Base-by-base conservation (phyloP, 1,284 basidiomycete genomes). In the Cryptococcus maquisensis region DNA sequence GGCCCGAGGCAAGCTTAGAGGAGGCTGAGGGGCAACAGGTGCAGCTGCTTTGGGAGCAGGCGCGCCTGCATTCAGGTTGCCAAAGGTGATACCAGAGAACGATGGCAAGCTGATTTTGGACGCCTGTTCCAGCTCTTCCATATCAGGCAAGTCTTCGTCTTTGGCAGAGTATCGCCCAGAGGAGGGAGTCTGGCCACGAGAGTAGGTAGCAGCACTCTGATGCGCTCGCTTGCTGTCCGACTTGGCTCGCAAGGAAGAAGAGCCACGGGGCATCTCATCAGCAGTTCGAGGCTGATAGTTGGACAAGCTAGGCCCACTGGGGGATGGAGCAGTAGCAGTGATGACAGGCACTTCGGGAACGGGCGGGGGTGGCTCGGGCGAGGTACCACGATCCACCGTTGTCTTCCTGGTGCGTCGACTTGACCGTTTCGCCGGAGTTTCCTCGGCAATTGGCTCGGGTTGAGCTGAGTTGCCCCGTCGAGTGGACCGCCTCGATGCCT, bases 91-190 rank as follows among this genome's bases (percentile, higher is more conserved):
- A 42, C 65, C 65, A 18, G 66, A 65, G 56, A 75, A 69, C n/a
- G 65, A 69, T 16, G 67, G 63, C 10, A 68, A 52, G 3, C 69
- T 60, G 38, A 70, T 68, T 56, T 69, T 73, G 38, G 45, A 38
- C n/a, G 57, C 57, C 35, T 63, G 52, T 52, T 73, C 72, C 51
- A 75, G 60, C 51, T 73, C 72, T 21, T 70, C 71, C 71, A 71
- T 68, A 38, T 66, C 60, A 3, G 72, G 72, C 45, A 76, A 56
- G 59, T 76, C 74, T 56, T 76, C 74, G 26, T 76, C 74, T 23
- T 63, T 65, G 6, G 74, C 74, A 0, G 74, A 76, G 56, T 66
- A 74, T 26, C 73, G 60, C 23, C 73, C 73, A 3, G 60, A 52
- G 9, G 54, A 47, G 12, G 72, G 68, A 18, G 66, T 65, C 6